phyloP scores from a whole-genome alignment of 495 filamentous ascomycete species.

The Neurospora sp. region DNA sequence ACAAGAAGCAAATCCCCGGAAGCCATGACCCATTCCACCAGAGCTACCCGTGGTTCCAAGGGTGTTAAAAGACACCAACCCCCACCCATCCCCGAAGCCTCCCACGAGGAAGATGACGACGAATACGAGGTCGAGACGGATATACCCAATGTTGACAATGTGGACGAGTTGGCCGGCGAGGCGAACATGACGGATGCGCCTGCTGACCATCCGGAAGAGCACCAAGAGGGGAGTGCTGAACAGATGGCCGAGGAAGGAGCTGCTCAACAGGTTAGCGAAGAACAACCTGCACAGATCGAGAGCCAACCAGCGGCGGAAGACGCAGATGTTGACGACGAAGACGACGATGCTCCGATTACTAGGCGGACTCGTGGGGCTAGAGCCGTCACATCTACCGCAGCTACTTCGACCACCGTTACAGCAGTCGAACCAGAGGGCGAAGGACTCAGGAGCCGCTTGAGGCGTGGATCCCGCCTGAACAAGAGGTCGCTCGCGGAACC shows the following conservation, averaged over 20 bases:
- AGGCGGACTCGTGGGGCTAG: slow-evolving; percentile 41
- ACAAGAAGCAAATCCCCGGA: slow-evolving; percentile 56
- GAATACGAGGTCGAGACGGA: slow-evolving; percentile 17
- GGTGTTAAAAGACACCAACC: slow-evolving; percentile 49
- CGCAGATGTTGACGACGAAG: slow-evolving; percentile 58
- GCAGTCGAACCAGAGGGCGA: slow-evolving; percentile 25
- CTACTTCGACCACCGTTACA: slow-evolving; percentile 21
- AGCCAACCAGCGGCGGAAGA: slow-evolving; percentile 34
- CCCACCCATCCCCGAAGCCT: slow-evolving; percentile 48
- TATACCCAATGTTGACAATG: slow-evolving; percentile 22
- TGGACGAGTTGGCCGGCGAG: slow-evolving; percentile 5
- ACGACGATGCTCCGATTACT: slow-evolving; percentile 53
- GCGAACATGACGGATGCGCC: background rate
- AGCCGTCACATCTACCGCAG: slow-evolving; percentile 10
- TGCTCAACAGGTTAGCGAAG: slow-evolving; percentile 1
- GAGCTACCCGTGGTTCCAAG: slow-evolving; percentile 52
- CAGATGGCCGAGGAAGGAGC: slow-evolving; percentile 4
- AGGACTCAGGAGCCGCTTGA: slow-evolving; percentile 29
- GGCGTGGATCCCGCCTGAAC: slow-evolving; percentile 32
- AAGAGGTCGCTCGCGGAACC: slow-evolving; percentile 52
- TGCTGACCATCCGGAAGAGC: background rate
- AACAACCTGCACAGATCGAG: slow-evolving; percentile 16
- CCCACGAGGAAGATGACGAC: slow-evolving; percentile 26
- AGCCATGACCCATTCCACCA: slow-evolving; percentile 25
- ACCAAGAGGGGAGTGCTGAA: slow-evolving; percentile 1